Evolutionary conservation across 148 eudicot species (phyloP).

Genomic region (Selenicereus undatus): DNA sequence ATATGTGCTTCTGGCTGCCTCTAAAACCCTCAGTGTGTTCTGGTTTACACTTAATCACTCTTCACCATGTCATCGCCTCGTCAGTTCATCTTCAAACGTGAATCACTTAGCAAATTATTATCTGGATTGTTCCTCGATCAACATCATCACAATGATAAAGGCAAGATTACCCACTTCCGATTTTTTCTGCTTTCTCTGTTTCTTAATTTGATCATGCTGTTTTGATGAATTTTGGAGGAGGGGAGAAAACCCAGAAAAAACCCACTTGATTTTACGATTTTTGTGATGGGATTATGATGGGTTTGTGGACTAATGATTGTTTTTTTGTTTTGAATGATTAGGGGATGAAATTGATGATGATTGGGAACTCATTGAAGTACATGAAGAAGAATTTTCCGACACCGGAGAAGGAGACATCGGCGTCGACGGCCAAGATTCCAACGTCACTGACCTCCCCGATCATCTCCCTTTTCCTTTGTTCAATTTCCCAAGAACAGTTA

Average conservation of each 20-base stretch:
- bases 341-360: constrained; percentile 12
- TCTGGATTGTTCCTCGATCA: neutral
- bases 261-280: neutral
- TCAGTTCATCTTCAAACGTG: neutral
- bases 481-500: neutral
- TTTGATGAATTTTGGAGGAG: neutral
- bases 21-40: neutral
- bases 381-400: constrained; percentile 15
- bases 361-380: constrained; percentile 21
- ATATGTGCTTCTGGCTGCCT: neutral
- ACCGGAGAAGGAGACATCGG: neutral
- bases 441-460: neutral
- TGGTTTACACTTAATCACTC: neutral
- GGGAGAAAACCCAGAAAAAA: too few relatives aligned
- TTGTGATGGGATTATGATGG: neutral
- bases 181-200: neutral
- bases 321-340: neutral
- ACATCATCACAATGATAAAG: neutral
- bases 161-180: neutral
- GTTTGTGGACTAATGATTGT: neutral
- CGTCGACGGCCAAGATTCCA: neutral
- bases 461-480: neutral
- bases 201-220: neutral
- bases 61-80: neutral
- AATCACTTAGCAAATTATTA: neutral